Evolutionary conservation across 768 basidiomycete genomes (phyloP), one percentile per base, ranked within the genome.

Genomic region (Amanita pseudoporphyria): DNA sequence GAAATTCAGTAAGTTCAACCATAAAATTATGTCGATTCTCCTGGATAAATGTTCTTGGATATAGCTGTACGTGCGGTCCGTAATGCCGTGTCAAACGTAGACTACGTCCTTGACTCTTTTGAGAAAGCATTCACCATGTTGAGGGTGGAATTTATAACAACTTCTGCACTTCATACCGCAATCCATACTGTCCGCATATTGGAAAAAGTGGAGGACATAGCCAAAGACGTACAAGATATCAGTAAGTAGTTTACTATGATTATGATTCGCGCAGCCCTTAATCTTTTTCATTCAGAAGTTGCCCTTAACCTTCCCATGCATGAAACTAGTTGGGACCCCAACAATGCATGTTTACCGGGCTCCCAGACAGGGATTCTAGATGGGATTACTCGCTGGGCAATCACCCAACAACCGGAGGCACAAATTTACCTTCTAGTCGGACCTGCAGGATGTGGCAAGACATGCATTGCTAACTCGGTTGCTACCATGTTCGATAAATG

Each of bases 361-460:
- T 51, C 57, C 24, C 49, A 45, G 28, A 30, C 18, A 14, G 13
- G 26, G 10, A 30, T 61, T 10, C 13, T 60, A 9, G 54, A 60
- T 13, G 47, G 54, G 6, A 60, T 62, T 30, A 44, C 45, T 9
- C 31, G 36, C 16, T 62, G 61, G 61, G 46, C 54, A 6, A 49
- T 52, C 44, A 36, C 52, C 6, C 49, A 33, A 46, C 55, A 48
- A 31, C 44, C 39, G 47, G 52, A 24, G 36, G 57, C 56, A 16
- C 36, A 33, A 10, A 52, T 66, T 31, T 64, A 52, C 40, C 49
- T 63, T 6, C 62, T 67, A 13, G 53, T 56, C 9, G 65, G 65
- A 2, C 52, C 54, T 14, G 53, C 57, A 0, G 61, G 58, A 16
- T 66, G 62, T 1, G 65, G 64, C 12, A 67, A 67, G 45, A 64